Conservation (phyloP, 768 basidiomycete species). For the Mycena pura region DNA sequence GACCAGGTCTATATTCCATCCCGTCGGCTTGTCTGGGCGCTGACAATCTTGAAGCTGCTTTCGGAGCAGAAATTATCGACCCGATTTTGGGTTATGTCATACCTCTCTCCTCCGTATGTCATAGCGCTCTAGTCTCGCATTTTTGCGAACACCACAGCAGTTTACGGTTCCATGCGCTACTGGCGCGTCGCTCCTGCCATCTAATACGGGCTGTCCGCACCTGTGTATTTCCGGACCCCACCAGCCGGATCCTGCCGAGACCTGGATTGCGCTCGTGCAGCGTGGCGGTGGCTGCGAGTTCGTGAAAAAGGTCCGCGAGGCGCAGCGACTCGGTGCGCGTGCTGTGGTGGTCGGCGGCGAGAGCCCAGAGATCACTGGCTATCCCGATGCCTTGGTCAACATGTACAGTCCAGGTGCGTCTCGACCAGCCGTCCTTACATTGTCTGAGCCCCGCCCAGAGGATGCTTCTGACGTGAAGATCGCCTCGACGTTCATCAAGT, state of each 20-base stretch:
- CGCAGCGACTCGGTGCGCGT: conserved; percentile 76
- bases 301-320: conserved; percentile 83
- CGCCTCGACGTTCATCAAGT: conserved; percentile 88
- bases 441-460: conserved; percentile 48
- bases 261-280: conserved; percentile 92
- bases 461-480: conserved; percentile 87
- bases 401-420: conserved; percentile 89
- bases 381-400: conserved; percentile 80
- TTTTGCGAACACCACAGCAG: not conserved
- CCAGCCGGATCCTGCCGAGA: conserved; percentile 65
- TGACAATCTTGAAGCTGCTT: conserved; percentile 58
- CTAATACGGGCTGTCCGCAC: conserved; percentile 71
- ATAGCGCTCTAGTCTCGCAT: not conserved
- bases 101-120: conserved; percentile 57
- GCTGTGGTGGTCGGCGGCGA: conserved; percentile 94
- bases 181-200: conserved; percentile 36
- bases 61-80: conserved; percentile 75
- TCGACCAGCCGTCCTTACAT: not conserved
- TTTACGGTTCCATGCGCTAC: conserved; percentile 61
- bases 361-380: conserved; percentile 65
- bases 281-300: conserved; percentile 78
- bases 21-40: not conserved
- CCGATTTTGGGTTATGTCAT: conserved; percentile 76
- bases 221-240: conserved; percentile 65
- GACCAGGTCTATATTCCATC: conserved; percentile 51